Evolutionary conservation across 2,329 filamentous ascomycete species (phyloP), one percentile per base, ranked within the genome.

Genomic region (Hymenoscyphus albidus): DNA sequence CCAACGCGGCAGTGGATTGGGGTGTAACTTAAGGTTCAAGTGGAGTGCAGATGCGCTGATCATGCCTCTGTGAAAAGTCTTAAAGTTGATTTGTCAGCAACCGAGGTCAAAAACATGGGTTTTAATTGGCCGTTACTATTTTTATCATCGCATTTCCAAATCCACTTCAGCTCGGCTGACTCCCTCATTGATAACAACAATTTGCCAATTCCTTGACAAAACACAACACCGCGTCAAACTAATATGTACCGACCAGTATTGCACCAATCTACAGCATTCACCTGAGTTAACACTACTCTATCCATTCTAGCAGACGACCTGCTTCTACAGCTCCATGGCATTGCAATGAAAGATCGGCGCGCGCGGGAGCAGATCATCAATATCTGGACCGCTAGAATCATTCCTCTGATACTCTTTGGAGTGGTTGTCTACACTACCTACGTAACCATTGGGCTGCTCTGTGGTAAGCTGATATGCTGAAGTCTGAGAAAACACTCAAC

Each of bases 361-460:
- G 62, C 62, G n/a, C 59, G 56, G 12, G 64, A 66, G 31, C 32
- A 69, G 14, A 61, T 63, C 2, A 64, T 68, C 18, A 74, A 74
- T 60, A 64, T 70, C 35, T 75, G 73, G 73, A 71, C 69, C 4
- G 74, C 73, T 31, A 65, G 73, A 31, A 77, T 89, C 63, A 86
- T 96, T 64, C 93, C 93, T 3, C 70, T 88, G 48, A 74, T 94
- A 60, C 83, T 96, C 51, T 77, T 87, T 40, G 88, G 82, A 38
- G 80, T 85, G 44, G 82, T 91, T 66, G 87, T 82, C 44, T 92
- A 91, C 76, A 85, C 85, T 22, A 89, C 86, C 40, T 97, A 90
- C 78, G 87, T 87, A 14, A 76, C 93, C 59, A 85, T 90, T 59
- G 87, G 83, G 67, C 82, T 82, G 57, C 77, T 93, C 67, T 90